Evolutionary conservation across 2,329 filamentous ascomycete species (phyloP).

Genomic region (Arthrobotrys sphaeroides): DNA sequence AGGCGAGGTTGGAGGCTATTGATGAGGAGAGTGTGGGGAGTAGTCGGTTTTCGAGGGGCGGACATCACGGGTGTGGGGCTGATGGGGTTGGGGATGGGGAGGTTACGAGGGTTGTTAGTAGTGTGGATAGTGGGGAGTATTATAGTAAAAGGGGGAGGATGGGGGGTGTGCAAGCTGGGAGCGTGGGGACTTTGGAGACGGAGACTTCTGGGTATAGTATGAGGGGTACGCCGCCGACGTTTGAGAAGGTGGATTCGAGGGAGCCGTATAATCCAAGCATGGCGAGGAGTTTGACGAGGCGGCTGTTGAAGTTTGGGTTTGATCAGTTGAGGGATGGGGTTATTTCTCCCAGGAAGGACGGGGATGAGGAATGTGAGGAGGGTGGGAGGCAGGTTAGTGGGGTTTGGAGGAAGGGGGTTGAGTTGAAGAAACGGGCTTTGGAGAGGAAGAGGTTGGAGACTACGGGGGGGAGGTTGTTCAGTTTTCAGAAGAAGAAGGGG

Average conservation of each 20-base stretch:
- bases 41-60: conserved; percentile 16
- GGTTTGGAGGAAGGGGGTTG: conserved; percentile 29
- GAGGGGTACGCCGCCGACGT: conserved; percentile 27
- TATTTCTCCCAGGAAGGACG: background rate
- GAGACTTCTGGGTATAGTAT: conserved; percentile 29
- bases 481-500: conserved; percentile 30
- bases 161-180: background rate
- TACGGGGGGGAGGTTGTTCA: conserved; percentile 29
- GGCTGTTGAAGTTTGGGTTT: conserved; percentile 47
- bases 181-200: background rate
- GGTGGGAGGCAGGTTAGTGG: conserved; percentile 5
- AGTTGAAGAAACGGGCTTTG: conserved; percentile 36
- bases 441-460: conserved; percentile 21
- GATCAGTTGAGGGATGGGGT: conserved; percentile 37
- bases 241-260: conserved; percentile 36
- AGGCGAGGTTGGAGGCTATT: conserved; percentile 15
- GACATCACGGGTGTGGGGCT: background rate
- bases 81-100: background rate
- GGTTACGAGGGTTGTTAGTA: background rate
- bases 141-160: too few relatives aligned
- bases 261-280: conserved; percentile 44
- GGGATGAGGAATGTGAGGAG: background rate
- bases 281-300: conserved; percentile 42
- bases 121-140: too few relatives aligned
- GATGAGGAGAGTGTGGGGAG: conserved; percentile 47